These are phyloP conservation scores for Cyclospora cayetanensis DNA, from an alignment of 169 alveolate genomes.

Conservation along the genomic window DNA sequence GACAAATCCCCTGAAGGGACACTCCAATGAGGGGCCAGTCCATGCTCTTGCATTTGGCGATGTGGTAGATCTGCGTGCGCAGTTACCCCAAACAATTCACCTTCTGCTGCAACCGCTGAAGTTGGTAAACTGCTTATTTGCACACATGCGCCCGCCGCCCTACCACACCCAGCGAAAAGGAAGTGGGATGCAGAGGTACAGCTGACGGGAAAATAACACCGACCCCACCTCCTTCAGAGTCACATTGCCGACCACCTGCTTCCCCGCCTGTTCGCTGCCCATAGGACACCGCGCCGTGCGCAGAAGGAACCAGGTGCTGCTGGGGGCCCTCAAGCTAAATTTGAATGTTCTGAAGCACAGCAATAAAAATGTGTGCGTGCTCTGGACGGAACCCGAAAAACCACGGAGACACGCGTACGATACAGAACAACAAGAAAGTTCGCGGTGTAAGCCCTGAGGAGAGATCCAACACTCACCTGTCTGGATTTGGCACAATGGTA, in stretches of 20 bases:
- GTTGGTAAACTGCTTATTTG: too few relatives aligned
- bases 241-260: slow-evolving; percentile 86
- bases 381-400: not conserved
- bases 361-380: not conserved
- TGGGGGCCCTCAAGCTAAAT: slow-evolving; percentile 88
- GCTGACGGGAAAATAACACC: too few relatives aligned
- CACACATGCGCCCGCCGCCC: too few relatives aligned
- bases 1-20: slow-evolving; percentile 78
- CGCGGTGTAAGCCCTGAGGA: not conserved
- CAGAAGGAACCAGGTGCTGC: slow-evolving; percentile 88
- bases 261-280: slow-evolving; percentile 88
- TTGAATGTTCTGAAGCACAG: slow-evolving; percentile 80
- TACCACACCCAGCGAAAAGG: too few relatives aligned
- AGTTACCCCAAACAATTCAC: too few relatives aligned
- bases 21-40: slow-evolving; percentile 85
- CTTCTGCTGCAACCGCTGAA: too few relatives aligned
- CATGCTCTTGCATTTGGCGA: slow-evolving; percentile 88
- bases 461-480: slow-evolving; percentile 79
- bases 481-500: slow-evolving; percentile 77
- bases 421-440: not conserved
- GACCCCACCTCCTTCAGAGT: slow-evolving; percentile 87
- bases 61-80: slow-evolving; percentile 83
- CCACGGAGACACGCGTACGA: not conserved
- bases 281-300: slow-evolving; percentile 89
- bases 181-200: too few relatives aligned